Base-by-base conservation (phyloP, 805 yeast species). In the Teunomyces tritomae region DNA sequence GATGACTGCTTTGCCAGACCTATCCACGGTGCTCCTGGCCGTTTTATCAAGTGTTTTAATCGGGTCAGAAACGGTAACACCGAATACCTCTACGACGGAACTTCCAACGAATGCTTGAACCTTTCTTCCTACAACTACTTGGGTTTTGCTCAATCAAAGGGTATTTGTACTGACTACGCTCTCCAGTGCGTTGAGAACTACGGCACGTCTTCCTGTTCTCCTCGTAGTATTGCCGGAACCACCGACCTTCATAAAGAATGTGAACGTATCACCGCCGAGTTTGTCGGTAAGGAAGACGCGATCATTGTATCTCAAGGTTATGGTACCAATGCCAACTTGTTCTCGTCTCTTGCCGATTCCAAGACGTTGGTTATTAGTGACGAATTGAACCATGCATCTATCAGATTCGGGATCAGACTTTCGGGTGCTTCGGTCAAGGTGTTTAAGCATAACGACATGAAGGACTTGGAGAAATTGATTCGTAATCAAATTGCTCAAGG, bases 11-110 rank as follows among this genome's bases (percentile, higher is more conserved):
- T 94, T 66, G 89, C 95, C 1, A 83, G 96, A 64, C 97, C 97
- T 37, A 89, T 95, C n/a, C 86, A 87, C 50, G 98, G 97, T 44
- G 98, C 92, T 16, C 98, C 99, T 1, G 99, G 99, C 26, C 82
- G 99, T 65, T 85, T 76, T 60, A 83, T 92, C 57, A 80, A 83
- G 49, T 85, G 96, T 58, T 84, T 85, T 58, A 91, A 89, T 58
- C 82, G 99, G 57, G 69, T 74, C 28, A 77, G 90, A n/a, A 75
- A 77, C 40, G 85, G 85, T 55, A 79, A 80, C 58, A 82, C 83
- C 62, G 74, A 76, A 34, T 89, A 85, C 62, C 76, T 82, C 29
- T 88, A 86, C 61, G 81, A 89, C 33, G 97, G 97, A 8, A 76
- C 83, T 10, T 78, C 87, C 3, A 79, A 81, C 6, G 85, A 85